Percentiles rank a stretch among this genome's conserved stretches.
Evolutionary conservation across 2,329 filamentous ascomycete species (phyloP).

Genomic region (Sclerotinia subarctica): DNA sequence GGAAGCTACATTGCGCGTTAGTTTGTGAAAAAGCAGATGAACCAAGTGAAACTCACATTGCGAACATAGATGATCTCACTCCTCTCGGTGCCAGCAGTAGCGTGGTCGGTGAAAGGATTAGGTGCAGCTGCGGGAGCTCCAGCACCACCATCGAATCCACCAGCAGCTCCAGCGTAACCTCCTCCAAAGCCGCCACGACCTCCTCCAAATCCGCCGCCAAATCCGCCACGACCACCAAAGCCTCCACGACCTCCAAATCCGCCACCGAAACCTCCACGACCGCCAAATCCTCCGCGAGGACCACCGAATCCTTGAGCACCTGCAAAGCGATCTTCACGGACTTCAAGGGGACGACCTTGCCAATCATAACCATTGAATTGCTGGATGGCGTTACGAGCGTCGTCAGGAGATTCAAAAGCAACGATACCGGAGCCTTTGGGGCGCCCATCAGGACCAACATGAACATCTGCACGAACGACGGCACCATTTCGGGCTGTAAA

Average conservation of each 20-base stretch:
- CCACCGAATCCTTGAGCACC: conserved; percentile 49
- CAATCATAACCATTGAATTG: conserved; percentile 99
- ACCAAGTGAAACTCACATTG: conserved; percentile 65
- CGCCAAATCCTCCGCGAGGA: conserved; percentile 45
- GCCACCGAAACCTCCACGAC: conserved; percentile 46
- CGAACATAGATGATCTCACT: conserved; percentile 88
- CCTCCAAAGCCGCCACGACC: conserved; percentile 46
- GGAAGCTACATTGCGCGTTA: conserved; percentile 66
- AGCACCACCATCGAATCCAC: conserved; percentile 33
- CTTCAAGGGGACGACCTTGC: conserved; percentile 90
- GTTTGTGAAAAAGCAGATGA: conserved; percentile 7
- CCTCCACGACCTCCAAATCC: conserved; percentile 57
- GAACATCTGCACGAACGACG: conserved; percentile 93
- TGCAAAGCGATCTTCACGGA: conserved; percentile 94
- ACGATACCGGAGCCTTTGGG: conserved; percentile 97
- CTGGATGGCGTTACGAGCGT: conserved; percentile 91
- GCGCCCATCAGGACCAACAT: conserved; percentile 84
- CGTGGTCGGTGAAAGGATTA: conserved; percentile 92
- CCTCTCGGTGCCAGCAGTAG: conserved; percentile 80
- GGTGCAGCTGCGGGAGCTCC: conserved; percentile 57
- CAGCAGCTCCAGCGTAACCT: conserved; percentile 52
- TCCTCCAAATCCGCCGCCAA: conserved; percentile 46
- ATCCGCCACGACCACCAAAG: conserved; percentile 56
- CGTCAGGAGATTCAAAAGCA: conserved; percentile 90
- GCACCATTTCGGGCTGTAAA: conserved; percentile 60